Percentiles rank a stretch among this genome's conserved stretches.
Evolutionary conservation across 768 basidiomycete species (phyloP).

Genomic region (Boletales sp.): DNA sequence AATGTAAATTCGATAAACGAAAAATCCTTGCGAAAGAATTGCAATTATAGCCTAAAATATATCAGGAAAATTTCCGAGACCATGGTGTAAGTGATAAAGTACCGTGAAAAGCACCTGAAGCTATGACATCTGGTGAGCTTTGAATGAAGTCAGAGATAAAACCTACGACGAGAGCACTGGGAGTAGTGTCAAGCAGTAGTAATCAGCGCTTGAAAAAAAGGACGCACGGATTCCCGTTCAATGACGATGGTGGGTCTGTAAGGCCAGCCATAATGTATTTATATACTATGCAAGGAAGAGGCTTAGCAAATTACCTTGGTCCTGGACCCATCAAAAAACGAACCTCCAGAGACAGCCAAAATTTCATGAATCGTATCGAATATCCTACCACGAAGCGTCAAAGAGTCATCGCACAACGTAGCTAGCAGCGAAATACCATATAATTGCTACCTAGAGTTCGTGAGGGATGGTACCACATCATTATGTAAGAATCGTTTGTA

Average conservation of each 20-base stretch:
- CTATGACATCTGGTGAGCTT: not conserved
- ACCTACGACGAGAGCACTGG: constrained; percentile 7
- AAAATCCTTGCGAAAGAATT: constrained; percentile 4
- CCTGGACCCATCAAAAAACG: not conserved
- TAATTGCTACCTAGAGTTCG: not conserved
- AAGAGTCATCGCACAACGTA: not conserved
- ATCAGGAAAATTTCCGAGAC: no score
- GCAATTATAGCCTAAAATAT: not conserved
- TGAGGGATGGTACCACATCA: not conserved
- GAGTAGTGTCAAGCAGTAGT: not conserved
- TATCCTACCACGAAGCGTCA: not conserved
- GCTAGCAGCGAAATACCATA: not conserved
- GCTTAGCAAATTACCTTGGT: not conserved
- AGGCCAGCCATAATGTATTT: constrained; percentile 1
- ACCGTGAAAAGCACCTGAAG: constrained; percentile 2
- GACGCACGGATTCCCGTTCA: not conserved
- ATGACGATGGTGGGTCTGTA: not conserved
- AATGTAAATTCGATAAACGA: constrained; percentile 6
- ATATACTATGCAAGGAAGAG: not conserved
- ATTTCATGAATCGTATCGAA: constrained; percentile 7
- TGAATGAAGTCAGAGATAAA: no score
- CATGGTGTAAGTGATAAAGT: no score
- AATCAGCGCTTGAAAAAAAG: no score
- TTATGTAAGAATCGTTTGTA: not conserved
- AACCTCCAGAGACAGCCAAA: constrained; percentile 2